phyloP scores from a whole-genome alignment of 2,329 filamentous ascomycete genomes.

The Graphiopsis chlorocephala region DNA sequence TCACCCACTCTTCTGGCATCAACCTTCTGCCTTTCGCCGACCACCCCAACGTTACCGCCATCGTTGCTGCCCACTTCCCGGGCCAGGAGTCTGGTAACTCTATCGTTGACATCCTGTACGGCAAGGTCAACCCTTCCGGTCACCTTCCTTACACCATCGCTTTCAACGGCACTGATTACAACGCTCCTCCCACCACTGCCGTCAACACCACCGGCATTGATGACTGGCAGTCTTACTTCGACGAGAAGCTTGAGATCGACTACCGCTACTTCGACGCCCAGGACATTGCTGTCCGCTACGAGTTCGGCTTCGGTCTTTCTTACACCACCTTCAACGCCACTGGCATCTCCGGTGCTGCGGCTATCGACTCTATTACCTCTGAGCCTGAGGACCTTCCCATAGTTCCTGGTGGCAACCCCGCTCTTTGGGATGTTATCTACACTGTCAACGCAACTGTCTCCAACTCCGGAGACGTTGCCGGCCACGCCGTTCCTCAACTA shows the following conservation, averaged over 20 bases:
- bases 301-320: constrained; percentile 79
- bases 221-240: constrained; percentile 66
- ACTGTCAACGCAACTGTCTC: constrained; percentile 47
- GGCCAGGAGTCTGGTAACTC: constrained; percentile 43
- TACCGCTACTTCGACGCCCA: constrained; percentile 81
- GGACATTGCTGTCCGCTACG: constrained; percentile 68
- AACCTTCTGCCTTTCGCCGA: constrained; percentile 44
- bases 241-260: constrained; percentile 78
- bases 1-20: constrained; percentile 44
- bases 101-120: constrained; percentile 40
- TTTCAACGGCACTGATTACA: constrained; percentile 22
- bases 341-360: constrained; percentile 34
- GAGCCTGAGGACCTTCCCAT: constrained; percentile 12
- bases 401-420: constrained; percentile 32
- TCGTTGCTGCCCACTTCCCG: constrained; percentile 42
- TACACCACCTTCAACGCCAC: constrained; percentile 65
- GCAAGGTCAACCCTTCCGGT: constrained; percentile 39
- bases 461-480: constrained; percentile 51
- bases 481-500: constrained; percentile 54
- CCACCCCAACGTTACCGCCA: constrained; percentile 43
- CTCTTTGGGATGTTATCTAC: constrained; percentile 57
- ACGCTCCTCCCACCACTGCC: constrained; percentile 32
- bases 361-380: constrained; percentile 29
- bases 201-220: constrained; percentile 14
- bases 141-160: constrained; percentile 49